Evolutionary conservation across 2,329 filamentous ascomycete genomes (phyloP).

Genomic region (Fusarium temperatum): DNA sequence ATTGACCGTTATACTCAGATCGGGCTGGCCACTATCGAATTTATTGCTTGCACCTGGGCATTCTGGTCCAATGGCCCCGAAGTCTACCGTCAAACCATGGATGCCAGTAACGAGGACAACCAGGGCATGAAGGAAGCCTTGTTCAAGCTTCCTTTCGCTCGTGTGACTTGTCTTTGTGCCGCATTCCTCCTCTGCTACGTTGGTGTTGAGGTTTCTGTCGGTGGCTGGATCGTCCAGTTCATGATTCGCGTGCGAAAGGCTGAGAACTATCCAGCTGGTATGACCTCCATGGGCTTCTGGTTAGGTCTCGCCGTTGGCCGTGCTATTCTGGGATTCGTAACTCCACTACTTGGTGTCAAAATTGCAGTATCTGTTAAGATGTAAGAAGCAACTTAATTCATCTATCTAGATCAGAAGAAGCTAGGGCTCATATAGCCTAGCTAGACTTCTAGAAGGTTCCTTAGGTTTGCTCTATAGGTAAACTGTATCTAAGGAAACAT

Average conservation of each 20-base stretch:
- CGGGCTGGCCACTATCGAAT: conserved; percentile 14
- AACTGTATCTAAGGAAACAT: not conserved
- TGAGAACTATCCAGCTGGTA: conserved; percentile 73
- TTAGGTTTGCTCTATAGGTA: not conserved
- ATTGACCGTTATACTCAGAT: conserved; percentile 42
- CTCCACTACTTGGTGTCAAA: conserved; percentile 76
- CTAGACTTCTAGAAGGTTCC: not conserved
- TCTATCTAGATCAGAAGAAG: not conserved
- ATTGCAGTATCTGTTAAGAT: conserved; percentile 55
- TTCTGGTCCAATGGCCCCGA: conserved; percentile 70
- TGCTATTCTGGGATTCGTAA: conserved; percentile 77
- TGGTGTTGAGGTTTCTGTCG: conserved; percentile 77
- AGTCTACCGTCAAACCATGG: conserved; percentile 57
- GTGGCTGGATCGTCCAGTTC: conserved; percentile 86
- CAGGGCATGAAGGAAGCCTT: conserved; percentile 46
- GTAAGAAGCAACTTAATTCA: not conserved
- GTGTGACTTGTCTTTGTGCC: conserved; percentile 75
- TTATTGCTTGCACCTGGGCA: conserved; percentile 54
- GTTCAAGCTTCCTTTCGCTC: conserved; percentile 52
- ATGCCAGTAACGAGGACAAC: conserved; percentile 42
- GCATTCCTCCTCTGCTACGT: conserved; percentile 80
- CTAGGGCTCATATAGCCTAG: not conserved
- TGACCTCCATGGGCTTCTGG: conserved; percentile 84
- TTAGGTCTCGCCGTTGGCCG: conserved; percentile 79
- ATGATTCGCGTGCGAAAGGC: conserved; percentile 81